Conservation (phyloP, 768 basidiomycete genomes). For the Collybia mongolica region DNA sequence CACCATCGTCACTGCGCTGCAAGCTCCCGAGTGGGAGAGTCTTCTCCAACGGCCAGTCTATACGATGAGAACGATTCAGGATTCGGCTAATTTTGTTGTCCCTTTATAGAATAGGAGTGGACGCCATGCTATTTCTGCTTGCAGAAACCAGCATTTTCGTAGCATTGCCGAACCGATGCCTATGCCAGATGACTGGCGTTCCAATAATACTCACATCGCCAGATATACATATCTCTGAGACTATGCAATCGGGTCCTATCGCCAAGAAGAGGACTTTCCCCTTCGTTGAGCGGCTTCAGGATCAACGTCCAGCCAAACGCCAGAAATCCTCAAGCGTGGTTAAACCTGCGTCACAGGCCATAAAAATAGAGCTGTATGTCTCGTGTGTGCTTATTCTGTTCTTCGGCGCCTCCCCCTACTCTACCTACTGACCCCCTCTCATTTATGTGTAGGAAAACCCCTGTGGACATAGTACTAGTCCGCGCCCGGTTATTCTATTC, state of each 20-base stretch:
- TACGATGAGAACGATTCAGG: not conserved
- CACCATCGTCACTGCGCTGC: constrained; percentile 68
- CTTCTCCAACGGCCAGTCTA: constrained; percentile 56
- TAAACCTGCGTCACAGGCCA: too few species aligned
- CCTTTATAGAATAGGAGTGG: constrained; percentile 67
- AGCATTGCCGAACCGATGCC: constrained; percentile 78
- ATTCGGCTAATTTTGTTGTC: constrained; percentile 1
- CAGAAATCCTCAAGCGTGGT: constrained; percentile 14
- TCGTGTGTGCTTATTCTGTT: too few species aligned
- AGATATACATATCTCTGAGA: constrained; percentile 5
- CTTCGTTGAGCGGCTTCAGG: constrained; percentile 4
- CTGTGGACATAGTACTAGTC: constrained; percentile 50
- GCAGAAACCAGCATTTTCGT: constrained; percentile 73
- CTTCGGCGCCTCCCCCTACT: too few species aligned
- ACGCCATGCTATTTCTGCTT: constrained; percentile 76
- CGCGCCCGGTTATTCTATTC: constrained; percentile 70
- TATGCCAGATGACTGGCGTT: constrained; percentile 79
- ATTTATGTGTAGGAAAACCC: constrained; percentile 30
- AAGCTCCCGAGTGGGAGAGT: constrained; percentile 63
- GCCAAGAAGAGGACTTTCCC: constrained; percentile 14
- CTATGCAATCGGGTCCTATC: not conserved
- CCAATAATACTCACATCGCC: constrained; percentile 47
- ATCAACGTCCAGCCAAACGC: constrained; percentile 27
- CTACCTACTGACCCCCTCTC: not conserved
- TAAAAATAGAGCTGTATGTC: too few species aligned